Conservation (phyloP, 2,329 filamentous ascomycete genomes). For the Talaromyces sp. region DNA sequence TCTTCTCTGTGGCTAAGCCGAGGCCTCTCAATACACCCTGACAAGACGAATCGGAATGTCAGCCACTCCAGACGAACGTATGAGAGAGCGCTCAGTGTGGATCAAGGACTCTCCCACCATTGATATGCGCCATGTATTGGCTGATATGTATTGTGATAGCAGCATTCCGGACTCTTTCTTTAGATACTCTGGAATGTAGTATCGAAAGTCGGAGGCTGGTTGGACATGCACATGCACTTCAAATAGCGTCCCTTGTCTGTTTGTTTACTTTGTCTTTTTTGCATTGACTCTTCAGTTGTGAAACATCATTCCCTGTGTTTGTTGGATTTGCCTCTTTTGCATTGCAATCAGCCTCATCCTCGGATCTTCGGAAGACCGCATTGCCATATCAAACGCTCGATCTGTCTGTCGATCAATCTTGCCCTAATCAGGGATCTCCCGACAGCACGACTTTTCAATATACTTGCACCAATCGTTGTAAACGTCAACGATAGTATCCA, state of each 20-base stretch:
- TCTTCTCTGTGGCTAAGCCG: conserved; percentile 31
- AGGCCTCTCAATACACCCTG: conserved; percentile 18
- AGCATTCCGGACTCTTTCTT: conserved; percentile 36
- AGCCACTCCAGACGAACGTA: conserved; percentile 23
- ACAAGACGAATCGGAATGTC: conserved; percentile 23
- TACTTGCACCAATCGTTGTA: conserved; percentile 32
- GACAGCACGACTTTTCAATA: conserved; percentile 23
- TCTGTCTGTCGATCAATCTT: conserved; percentile 18
- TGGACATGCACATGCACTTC: conserved; percentile 28
- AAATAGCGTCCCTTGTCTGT: conserved; percentile 39
- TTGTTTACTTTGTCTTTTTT: conserved; percentile 45
- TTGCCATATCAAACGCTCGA: conserved; percentile 19
- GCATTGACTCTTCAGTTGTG: conserved; percentile 32
- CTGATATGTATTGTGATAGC: conserved; percentile 3
- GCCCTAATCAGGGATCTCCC: conserved; percentile 14
- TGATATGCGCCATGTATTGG: conserved; percentile 6
- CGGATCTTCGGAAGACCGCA: conserved; percentile 12
- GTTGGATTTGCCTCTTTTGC: conserved; percentile 17
- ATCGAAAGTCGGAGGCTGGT: conserved; percentile 37
- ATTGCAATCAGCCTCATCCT: conserved; percentile 9
- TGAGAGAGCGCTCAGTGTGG: conserved; percentile 13
- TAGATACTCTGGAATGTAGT: conserved; percentile 35
- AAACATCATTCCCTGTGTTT: conserved; percentile 30
- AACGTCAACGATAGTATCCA: conserved; percentile 23
- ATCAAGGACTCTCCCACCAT: conserved; percentile 22